Evolutionary conservation across 345 rosid species (phyloP).

Genomic region (Melaleuca alternifolia): DNA sequence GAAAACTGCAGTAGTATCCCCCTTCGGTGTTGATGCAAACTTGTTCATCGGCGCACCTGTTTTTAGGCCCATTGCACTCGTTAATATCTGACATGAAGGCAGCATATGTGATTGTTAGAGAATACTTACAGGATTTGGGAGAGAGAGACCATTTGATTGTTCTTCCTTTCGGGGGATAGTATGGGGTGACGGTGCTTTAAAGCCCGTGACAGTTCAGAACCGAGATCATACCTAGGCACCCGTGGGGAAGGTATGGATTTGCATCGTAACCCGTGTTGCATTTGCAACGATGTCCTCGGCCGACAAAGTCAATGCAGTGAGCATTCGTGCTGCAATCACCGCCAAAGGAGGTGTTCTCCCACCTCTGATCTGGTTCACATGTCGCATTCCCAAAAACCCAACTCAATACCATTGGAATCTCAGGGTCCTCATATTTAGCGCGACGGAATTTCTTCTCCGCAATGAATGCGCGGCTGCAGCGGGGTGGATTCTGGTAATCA

Average conservation of each 20-base stretch:
- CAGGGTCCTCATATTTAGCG: background rate
- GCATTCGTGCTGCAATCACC: background rate
- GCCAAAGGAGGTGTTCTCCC: background rate
- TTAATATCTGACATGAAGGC: background rate
- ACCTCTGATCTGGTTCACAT: background rate
- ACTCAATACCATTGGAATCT: slow-evolving; percentile 2
- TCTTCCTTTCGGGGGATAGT: background rate
- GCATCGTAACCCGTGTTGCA: background rate
- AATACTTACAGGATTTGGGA: background rate
- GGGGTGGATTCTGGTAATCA: background rate
- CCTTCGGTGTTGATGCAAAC: background rate
- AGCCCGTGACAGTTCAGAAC: background rate
- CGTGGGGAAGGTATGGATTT: slow-evolving; percentile 11
- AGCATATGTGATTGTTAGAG: background rate
- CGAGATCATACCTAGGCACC: slow-evolving; percentile 3
- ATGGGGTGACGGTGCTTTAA: background rate
- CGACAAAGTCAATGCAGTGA: background rate
- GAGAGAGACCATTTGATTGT: background rate
- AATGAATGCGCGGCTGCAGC: slow-evolving; percentile 4
- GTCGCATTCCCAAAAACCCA: slow-evolving; percentile 2
- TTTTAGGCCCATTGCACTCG: background rate
- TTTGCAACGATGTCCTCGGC: background rate
- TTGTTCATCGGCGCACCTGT: background rate
- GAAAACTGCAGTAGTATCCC: slow-evolving; percentile 2
- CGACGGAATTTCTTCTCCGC: background rate